Conservation (phyloP, 768 basidiomycete species). For the Boletus subparvulus region DNA sequence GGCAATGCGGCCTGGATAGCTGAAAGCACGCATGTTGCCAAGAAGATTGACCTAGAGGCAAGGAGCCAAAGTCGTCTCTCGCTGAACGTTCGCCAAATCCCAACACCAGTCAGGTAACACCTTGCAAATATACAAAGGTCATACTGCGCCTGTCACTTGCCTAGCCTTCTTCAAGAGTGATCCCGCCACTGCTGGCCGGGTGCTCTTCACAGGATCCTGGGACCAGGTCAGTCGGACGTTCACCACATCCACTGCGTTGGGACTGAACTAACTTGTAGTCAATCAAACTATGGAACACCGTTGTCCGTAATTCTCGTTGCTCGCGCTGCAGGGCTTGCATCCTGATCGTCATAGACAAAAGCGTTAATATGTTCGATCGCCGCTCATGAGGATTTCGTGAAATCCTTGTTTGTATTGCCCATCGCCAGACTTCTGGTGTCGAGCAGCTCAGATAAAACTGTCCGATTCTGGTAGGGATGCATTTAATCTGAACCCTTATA, state of each 20-base stretch:
- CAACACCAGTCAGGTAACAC: constrained; percentile 73
- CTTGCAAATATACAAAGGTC: constrained; percentile 73
- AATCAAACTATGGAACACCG: constrained; percentile 82
- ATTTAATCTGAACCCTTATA: not conserved
- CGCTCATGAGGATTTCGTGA: constrained; percentile 91
- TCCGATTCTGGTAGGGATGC: constrained; percentile 75
- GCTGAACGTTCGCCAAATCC: constrained; percentile 9
- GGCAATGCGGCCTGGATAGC: constrained; percentile 80
- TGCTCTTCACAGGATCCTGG: constrained; percentile 92
- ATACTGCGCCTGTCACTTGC: constrained; percentile 85
- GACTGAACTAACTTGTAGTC: constrained; percentile 47
- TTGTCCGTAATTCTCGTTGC: constrained; percentile 42
- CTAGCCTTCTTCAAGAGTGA: constrained; percentile 62
- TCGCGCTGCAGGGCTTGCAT: not conserved
- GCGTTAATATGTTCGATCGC: constrained; percentile 64
- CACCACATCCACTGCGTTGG: not conserved
- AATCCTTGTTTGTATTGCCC: constrained; percentile 73
- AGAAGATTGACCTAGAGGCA: constrained; percentile 79
- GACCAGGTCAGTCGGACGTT: constrained; percentile 57
- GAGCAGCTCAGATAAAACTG: constrained; percentile 84
- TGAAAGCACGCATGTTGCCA: constrained; percentile 75
- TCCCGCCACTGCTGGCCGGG: constrained; percentile 39
- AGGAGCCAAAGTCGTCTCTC: constrained; percentile 9
- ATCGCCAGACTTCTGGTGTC: constrained; percentile 70
- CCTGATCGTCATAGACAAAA: constrained; percentile 54